phyloP scores from a whole-genome alignment of 495 filamentous ascomycete genomes.

The Cudoniella acicularis region DNA sequence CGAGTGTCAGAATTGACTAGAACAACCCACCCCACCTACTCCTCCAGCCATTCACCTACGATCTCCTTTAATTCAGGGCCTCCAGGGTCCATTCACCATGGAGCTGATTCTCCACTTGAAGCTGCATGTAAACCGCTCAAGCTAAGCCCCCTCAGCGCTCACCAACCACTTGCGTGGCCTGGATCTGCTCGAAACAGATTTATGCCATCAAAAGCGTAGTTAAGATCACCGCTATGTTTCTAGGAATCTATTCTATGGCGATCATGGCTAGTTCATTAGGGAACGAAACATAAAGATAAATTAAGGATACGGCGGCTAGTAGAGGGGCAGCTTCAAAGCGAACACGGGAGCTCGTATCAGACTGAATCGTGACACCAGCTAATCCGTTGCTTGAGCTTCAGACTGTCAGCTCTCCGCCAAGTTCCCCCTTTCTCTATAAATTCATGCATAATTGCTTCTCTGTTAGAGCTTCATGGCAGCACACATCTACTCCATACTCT shows the following conservation, averaged over 20 bases:
- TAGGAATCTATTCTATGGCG: background rate
- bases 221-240: background rate
- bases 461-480: too few relatives aligned
- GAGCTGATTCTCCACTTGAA: background rate
- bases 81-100: background rate
- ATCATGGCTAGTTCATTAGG: background rate
- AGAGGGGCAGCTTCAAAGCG: background rate
- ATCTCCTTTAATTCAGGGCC: background rate
- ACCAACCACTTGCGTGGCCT: conserved; percentile 9
- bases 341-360: background rate
- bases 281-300: background rate
- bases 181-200: conserved; percentile 1
- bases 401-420: background rate
- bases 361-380: background rate
- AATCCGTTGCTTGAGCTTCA: background rate
- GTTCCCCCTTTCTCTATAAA: background rate
- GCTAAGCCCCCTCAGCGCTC: background rate
- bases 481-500: too few relatives aligned
- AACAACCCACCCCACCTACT: background rate
- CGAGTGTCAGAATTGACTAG: background rate
- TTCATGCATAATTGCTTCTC: background rate
- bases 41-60: background rate
- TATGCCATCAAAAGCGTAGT: background rate
- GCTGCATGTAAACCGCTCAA: background rate
- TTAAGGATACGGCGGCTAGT: background rate